These are phyloP conservation scores for Penicillium chermesinum DNA, from an alignment of 495 filamentous ascomycete species.

Conservation along the genomic window DNA sequence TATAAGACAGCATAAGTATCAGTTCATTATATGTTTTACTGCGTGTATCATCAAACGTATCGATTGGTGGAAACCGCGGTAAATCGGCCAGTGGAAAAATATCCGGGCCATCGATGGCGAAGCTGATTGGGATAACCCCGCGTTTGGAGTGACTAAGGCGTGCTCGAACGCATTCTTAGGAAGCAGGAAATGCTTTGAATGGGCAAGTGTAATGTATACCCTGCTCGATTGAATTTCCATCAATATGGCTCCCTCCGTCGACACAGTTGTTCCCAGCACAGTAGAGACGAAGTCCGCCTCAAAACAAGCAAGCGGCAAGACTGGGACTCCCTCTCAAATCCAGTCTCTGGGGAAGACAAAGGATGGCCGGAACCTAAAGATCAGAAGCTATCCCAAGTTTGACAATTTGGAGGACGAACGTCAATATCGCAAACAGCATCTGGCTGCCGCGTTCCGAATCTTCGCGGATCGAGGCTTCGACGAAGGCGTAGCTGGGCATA, in stretches of 20 bases:
- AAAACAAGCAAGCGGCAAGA: not conserved
- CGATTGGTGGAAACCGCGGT: no score
- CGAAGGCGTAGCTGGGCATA: slow-evolving; percentile 63
- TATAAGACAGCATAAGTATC: no score
- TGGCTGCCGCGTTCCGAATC: slow-evolving; percentile 55
- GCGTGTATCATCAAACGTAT: no score
- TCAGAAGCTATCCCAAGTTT: slow-evolving; percentile 3
- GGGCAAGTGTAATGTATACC: not conserved
- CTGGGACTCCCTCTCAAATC: not conserved
- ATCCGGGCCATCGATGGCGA: not conserved
- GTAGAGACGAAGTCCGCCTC: not conserved
- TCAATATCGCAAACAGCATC: slow-evolving; percentile 55
- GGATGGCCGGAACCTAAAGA: slow-evolving; percentile 2
- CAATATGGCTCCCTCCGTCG: not conserved
- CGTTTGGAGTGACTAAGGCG: not conserved
- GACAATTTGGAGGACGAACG: slow-evolving; percentile 36
- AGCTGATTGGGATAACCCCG: not conserved
- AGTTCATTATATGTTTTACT: no score
- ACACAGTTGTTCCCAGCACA: not conserved
- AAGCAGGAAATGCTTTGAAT: no score
- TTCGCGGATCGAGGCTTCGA: slow-evolving; percentile 55
- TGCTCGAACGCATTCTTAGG: not conserved
- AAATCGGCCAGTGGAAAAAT: not conserved
- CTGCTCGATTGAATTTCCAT: not conserved
- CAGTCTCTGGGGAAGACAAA: not conserved